Base-by-base conservation (phyloP, 345 rosid genomes). In the Populus simonii region DNA sequence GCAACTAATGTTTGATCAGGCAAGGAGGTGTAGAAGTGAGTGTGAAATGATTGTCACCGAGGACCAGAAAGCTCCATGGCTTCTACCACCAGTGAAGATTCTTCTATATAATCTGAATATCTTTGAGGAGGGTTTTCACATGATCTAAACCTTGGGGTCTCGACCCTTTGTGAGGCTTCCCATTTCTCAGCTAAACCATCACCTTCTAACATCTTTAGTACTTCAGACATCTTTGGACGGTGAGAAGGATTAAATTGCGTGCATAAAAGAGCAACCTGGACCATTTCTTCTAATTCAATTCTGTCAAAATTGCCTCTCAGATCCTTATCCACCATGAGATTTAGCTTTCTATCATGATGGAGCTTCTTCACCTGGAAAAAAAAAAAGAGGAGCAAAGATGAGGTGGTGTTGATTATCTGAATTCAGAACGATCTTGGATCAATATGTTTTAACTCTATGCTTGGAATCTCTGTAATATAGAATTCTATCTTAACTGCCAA, bases 31-130 rank as follows among this genome's bases (percentile, higher is more conserved):
- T 15, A 47, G 39, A 5, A 1, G 59, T 2, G 23, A 8, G 66
- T 9, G 70, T 20, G 11, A 17, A 57, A 53, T 36, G 35, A 8
- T 61, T 59, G 68, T 91, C 87, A 94, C 81, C 98, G 81, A 45
- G 98, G 98, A 8, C 98, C 98, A 0, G 98, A 94, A 73, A 94
- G 98, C 86, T 94, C 98, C 92, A 94, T 93, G 62, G 97, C 98
- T 87, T 94, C 98, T 3, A 93, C 78, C 43, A 93, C 94, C 39
- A 94, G 95, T 41, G 97, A 94, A 15, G 97, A 92, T 78, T 94
- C 98, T 75, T 94, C 97, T 47, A 94, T 92, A 67, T 80, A 92
- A 81, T 94, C 97, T 0, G 95, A 89, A 81, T 94, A 94, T 80
- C 88, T 84, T 38, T 75, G 79, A 51, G 83, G 83, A 22, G 80